Evolutionary conservation across 768 basidiomycete species (phyloP), one percentile per base, ranked within the genome.

Genomic region (Tylopilus felleus): DNA sequence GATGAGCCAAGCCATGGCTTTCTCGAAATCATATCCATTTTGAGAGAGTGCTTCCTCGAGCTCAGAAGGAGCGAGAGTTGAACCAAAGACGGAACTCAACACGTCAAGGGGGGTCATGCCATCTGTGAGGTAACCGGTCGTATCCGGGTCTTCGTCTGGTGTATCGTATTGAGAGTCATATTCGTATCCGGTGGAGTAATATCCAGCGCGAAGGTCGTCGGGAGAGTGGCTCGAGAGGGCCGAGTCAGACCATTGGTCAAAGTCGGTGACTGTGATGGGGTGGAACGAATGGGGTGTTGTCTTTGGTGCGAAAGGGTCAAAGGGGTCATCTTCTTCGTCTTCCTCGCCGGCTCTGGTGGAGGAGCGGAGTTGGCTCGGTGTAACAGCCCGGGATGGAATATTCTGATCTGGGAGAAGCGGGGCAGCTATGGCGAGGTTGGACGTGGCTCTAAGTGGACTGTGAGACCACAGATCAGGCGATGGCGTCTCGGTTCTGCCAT

Each of bases 91-190:
- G 40, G 91, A 93, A 66, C 82, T 84, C 19, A 99, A 85, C 40
- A 98, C 93, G 63, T 99, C 97, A 63, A 99, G 88, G 1, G 97
- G 97, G 1, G 96, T 96, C 93, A 99, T 96, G 41, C 93, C 93
- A 66, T 91, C 89, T 0, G 87, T 89, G 47, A 92, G 79, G 71
- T 82, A 75, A 31, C 81, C 80, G 33, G 77, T 73, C 13, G 77
- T 77, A 35, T 86, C 81, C 7, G 75, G 73, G 52, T 82, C 81
- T 47, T 76, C 71, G 8, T 59, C 60, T n/a, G 64, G 60, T 19
- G 56, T 57, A 47, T 71, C 69, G 31, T 61, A 71, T 39, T 71
- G 67, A 53, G 60, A 43, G 51, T 73, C 74, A 44, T 65, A 71
- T 22, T 70, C 65, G 29, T 66, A 70, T 21, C 54, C 62, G n/a